These are phyloP conservation scores for Cenchrus fungigraminus DNA, from an alignment of 176 grass and related monocot species.

Conservation along the genomic window DNA sequence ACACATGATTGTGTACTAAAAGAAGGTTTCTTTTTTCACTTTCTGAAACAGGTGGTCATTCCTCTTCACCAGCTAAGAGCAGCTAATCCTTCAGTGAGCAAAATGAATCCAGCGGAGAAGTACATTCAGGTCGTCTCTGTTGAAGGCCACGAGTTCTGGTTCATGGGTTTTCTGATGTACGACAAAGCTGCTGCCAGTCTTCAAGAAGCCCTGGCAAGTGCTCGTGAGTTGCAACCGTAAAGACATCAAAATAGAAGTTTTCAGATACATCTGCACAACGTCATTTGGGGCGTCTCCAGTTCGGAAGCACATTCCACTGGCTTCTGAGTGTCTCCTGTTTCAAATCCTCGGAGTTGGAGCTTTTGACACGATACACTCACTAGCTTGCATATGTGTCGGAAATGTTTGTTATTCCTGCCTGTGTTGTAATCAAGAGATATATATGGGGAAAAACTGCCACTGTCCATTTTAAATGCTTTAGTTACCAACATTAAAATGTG, in stretches of 20 bases:
- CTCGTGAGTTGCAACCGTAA: conserved; percentile 67
- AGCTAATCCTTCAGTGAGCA: conserved; percentile 87
- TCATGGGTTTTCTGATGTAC: conserved; percentile 88
- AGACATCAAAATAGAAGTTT: conserved; percentile 18
- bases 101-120: conserved; percentile 71
- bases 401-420: conserved; percentile 33
- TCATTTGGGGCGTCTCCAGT: conserved; percentile 3
- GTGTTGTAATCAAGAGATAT: conserved; percentile 53
- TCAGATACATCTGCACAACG: neutral
- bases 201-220: conserved; percentile 69
- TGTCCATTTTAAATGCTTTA: conserved; percentile 37
- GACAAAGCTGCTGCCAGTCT: conserved; percentile 68
- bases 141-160: conserved; percentile 90
- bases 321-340: conserved; percentile 42
- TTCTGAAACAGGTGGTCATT: conserved; percentile 78
- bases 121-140: conserved; percentile 86
- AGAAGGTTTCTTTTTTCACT: neutral
- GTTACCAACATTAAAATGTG: conserved; percentile 25
- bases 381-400: conserved; percentile 42
- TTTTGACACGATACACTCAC: conserved; percentile 39
- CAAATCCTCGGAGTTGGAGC: conserved; percentile 29
- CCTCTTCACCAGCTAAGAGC: conserved; percentile 76
- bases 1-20: neutral
- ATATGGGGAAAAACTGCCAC: conserved; percentile 35
- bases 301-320: neutral